Conservation (phyloP, 1,139 yeast species). For the Scheffersomyces parashehatae region DNA sequence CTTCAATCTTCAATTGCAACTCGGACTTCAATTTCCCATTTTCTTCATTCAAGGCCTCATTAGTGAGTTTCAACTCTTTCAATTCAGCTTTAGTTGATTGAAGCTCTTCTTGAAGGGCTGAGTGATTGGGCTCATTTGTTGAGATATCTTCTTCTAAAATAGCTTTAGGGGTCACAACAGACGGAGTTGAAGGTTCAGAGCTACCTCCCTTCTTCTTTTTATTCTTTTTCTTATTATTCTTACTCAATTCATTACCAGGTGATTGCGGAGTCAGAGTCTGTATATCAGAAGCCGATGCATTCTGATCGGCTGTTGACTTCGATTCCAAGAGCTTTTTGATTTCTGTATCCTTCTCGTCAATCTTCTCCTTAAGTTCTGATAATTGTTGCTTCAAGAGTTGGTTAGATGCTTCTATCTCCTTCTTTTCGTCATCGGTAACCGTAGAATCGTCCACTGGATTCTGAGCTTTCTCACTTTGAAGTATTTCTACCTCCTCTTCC, state of each 20-base stretch:
- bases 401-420: constrained; percentile 7
- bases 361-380: constrained; percentile 4
- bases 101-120: neutral
- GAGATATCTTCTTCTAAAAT: no score
- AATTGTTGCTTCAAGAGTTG: neutral
- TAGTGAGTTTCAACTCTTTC: constrained; percentile 7
- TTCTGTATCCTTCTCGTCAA: constrained; percentile 3
- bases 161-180: neutral
- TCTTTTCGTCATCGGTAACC: constrained; percentile 8
- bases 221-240: constrained; percentile 3
- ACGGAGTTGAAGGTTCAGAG: neutral
- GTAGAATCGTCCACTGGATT: constrained; percentile 4
- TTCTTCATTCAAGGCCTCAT: constrained; percentile 16
- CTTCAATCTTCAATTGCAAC: constrained; percentile 41
- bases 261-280: neutral
- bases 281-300: no score
- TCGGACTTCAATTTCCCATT: constrained; percentile 18
- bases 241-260: neutral
- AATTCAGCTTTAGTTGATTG: neutral
- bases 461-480: constrained; percentile 15
- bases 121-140: no score
- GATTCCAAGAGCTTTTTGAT: constrained; percentile 5
- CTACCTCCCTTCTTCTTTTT: constrained; percentile 5
- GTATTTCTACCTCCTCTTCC: constrained; percentile 3
- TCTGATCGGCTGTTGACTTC: neutral